Conservation (phyloP, 345 rosid species). For the Bruguiera gymnorhiza region DNA sequence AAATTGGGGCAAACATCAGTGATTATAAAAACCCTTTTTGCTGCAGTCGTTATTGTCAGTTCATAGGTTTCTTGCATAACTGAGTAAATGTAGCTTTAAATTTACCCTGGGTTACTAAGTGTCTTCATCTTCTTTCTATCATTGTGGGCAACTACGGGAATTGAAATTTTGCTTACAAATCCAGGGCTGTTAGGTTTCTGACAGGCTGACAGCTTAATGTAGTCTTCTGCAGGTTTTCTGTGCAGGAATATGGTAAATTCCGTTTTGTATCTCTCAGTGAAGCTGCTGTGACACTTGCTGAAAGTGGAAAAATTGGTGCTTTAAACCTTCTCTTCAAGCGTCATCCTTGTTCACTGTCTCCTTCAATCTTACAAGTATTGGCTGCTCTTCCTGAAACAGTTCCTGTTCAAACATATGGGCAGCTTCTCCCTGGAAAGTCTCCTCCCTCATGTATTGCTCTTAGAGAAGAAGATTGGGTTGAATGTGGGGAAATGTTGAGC, state of each 20-base stretch:
- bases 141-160: neutral
- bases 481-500: conserved; percentile 68
- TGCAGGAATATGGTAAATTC: conserved; percentile 82
- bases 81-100: neutral
- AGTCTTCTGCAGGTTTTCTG: conserved; percentile 68
- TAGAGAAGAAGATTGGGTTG: conserved; percentile 99
- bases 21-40: too few species aligned
- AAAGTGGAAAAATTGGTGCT: conserved; percentile 94
- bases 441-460: conserved; percentile 60
- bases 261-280: conserved; percentile 61
- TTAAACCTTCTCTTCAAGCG: conserved; percentile 89
- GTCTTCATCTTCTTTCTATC: neutral
- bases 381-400: conserved; percentile 89
- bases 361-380: conserved; percentile 61
- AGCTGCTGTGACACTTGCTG: conserved; percentile 75
- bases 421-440: conserved; percentile 86
- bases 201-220: conserved; percentile 37
- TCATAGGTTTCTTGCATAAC: neutral
- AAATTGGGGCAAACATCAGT: too few species aligned
- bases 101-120: neutral
- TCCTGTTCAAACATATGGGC: conserved; percentile 78
- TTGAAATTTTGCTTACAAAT: neutral
- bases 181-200: conserved; percentile 20
- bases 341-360: conserved; percentile 78
- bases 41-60: neutral